Base-by-base conservation (phyloP, 805 yeast species). In the Suhomyces prunicola region DNA sequence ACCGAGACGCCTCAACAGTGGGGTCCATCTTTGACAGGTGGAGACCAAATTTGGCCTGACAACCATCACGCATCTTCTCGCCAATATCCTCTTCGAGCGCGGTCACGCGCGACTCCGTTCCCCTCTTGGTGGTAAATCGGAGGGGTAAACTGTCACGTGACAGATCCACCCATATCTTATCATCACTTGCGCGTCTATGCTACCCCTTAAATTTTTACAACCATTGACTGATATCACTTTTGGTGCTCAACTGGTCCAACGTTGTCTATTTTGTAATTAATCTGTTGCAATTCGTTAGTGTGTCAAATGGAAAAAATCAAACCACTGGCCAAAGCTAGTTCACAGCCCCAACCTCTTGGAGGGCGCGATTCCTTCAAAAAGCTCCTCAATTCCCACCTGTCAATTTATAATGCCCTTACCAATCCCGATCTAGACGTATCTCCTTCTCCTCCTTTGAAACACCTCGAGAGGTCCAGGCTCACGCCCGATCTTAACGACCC, bases 401-500 rank as follows among this genome's bases (percentile, higher is more conserved):
- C 77, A 1, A 66, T 75, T 31, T 70, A 66, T 55, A 65, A 72
- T 54, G 74, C 70, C 4, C 65, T 74, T 47, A 71, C 66, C 36
- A 71, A 75, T 59, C 79, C 79, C 8, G 76, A 72, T 15, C 67
- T 74, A 42, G 77, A 74, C 54, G 57, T 65, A 53, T 53, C 66
- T 4, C 42, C 42, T 10, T 22, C 41, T 13, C 46, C 51, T 17
- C n/a, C 22, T 15, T 17, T 48, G n/a, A 29, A n/a, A 12, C 31
- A 22, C 10, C 40, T 22, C 9, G 29, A 19, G 3, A n/a, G 13
- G 29, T 13, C 42, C 7, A 27, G 47, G 5, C 23, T 50, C 19
- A 50, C 53, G 3, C 60, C 58, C 4, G 60, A 55, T 12, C 27
- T 58, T 26, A 46, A 50, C 6, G 60, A 55, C 15, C 39, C 29